Evolutionary conservation across 257 asterid species (phyloP).

Genomic region (Ballota nigra): DNA sequence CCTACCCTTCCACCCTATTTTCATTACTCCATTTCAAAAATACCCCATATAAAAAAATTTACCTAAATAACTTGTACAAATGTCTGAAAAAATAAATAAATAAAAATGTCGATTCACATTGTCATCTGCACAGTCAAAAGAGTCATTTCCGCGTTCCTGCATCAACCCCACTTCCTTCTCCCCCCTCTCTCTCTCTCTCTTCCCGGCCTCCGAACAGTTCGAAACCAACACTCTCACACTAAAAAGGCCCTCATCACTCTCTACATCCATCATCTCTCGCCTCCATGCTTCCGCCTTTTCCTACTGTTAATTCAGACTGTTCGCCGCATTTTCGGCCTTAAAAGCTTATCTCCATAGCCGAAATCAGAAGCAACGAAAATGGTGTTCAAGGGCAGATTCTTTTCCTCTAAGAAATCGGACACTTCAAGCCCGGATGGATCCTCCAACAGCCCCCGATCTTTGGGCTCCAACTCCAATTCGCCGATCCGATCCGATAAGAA

Average conservation of each 20-base stretch:
- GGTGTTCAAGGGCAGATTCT: conserved; percentile 93
- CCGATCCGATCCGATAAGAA: conserved; percentile 91
- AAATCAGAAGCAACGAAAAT: conserved; percentile 29
- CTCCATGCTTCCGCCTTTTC: conserved; percentile 28
- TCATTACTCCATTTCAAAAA: no score
- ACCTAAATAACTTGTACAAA: no score
- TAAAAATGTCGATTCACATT: not conserved
- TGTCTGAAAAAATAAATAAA: no score
- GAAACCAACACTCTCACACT: conserved; percentile 25
- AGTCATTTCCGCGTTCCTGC: conserved; percentile 26
- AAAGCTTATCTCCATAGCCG: not conserved
- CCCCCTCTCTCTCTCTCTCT: conserved; percentile 2
- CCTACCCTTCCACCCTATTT: no score
- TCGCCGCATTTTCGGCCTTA: conserved; percentile 5
- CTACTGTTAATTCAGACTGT: conserved; percentile 10
- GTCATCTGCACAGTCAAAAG: conserved; percentile 12
- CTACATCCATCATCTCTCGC: conserved; percentile 14
- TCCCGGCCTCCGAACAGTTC: conserved; percentile 19
- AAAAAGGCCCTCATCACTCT: conserved; percentile 15
- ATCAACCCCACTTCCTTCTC: conserved; percentile 11
- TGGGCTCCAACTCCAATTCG: conserved; percentile 82
- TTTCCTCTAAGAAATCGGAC: conserved; percentile 85
- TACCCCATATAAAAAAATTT: no score
- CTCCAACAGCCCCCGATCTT: conserved; percentile 77
- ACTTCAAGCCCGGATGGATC: conserved; percentile 93